Conservation (phyloP, 352 stramenopile species). For the Phytophthora multivora region DNA sequence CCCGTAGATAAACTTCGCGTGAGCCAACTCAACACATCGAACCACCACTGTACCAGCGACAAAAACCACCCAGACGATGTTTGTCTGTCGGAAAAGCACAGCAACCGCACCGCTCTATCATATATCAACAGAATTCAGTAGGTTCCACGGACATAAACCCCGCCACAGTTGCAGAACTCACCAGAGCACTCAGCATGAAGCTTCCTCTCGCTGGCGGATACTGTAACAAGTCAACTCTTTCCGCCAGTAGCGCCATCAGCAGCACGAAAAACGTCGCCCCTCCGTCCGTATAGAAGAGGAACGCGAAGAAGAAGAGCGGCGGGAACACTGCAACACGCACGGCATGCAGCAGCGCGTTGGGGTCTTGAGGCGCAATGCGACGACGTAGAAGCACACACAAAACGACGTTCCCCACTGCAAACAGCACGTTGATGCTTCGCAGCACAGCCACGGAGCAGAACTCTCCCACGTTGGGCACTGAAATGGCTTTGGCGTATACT, state of each 20-base stretch:
- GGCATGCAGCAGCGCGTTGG: conserved; percentile 64
- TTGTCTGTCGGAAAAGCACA: conserved; percentile 91
- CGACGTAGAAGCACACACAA: conserved; percentile 57
- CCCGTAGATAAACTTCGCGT: conserved; percentile 77
- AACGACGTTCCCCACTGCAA: conserved; percentile 61
- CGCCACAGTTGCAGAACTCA: conserved; percentile 18
- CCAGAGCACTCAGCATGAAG: conserved; percentile 69
- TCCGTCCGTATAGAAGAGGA: conserved; percentile 91
- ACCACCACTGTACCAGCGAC: conserved; percentile 78
- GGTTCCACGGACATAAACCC: background rate
- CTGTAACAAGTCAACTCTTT: conserved; percentile 50
- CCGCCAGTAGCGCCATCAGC: conserved; percentile 75
- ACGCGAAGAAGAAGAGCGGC: conserved; percentile 87
- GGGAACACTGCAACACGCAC: conserved; percentile 80
- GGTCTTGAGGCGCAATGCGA: conserved; percentile 45
- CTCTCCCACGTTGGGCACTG: conserved; percentile 12
- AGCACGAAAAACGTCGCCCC: conserved; percentile 90
- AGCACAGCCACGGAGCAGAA: conserved; percentile 73
- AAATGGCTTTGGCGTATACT: conserved; percentile 37
- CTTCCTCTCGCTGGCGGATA: conserved; percentile 35
- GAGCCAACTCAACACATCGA: conserved; percentile 65
- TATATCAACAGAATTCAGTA: conserved; percentile 2
- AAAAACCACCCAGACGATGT: conserved; percentile 92
- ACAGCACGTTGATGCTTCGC: conserved; percentile 82
- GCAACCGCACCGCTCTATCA: conserved; percentile 67